Conservation (phyloP, 2,329 filamentous ascomycete genomes). For the Dichotomopilus funicola region DNA sequence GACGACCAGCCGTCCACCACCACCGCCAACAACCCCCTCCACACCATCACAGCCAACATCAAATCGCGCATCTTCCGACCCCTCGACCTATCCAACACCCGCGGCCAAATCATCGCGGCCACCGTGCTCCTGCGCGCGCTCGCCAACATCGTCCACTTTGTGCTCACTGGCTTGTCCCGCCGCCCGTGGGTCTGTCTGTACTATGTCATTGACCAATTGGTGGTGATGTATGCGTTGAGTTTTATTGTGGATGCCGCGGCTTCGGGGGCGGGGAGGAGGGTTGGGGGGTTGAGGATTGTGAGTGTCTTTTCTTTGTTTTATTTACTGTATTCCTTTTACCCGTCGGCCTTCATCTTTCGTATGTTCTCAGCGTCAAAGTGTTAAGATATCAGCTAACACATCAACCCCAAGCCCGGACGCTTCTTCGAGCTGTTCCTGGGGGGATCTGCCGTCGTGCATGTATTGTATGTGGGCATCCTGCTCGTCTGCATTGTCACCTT, state of each 20-base stretch:
- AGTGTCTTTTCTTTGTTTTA: background rate
- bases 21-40: too few species aligned
- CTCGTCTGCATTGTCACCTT: background rate
- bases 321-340: background rate
- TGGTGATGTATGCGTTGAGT: background rate
- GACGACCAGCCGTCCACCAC: too few species aligned
- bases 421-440: constrained; percentile 1
- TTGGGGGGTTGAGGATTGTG: background rate
- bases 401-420: background rate
- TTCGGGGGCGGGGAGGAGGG: background rate
- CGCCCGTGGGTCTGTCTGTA: background rate
- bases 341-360: background rate
- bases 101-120: background rate
- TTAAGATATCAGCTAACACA: background rate
- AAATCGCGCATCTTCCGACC: background rate
- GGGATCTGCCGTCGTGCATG: background rate
- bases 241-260: background rate
- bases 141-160: background rate
- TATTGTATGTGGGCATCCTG: background rate
- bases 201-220: constrained; percentile 2
- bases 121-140: background rate
- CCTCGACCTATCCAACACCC: background rate
- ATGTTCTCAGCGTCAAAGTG: background rate
- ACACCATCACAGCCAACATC: background rate
- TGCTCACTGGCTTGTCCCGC: background rate